These are phyloP conservation scores for Microcyclospora tardicrescens DNA, from an alignment of 2,329 filamentous ascomycete genomes.

Conservation along the genomic window DNA sequence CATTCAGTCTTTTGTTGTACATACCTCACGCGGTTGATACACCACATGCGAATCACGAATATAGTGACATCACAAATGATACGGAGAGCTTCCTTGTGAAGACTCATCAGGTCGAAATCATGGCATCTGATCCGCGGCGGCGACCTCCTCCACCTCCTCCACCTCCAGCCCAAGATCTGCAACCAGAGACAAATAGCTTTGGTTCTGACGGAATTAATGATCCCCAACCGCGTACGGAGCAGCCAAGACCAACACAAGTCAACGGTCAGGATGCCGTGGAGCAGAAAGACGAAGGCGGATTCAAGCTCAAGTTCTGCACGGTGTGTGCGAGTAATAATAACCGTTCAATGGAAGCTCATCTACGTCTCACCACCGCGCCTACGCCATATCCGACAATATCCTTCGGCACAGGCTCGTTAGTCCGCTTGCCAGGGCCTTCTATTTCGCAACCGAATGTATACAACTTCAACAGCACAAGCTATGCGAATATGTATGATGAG, in stretches of 20 bases:
- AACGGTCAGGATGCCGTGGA: constrained; percentile 6
- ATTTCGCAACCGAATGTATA: constrained; percentile 95
- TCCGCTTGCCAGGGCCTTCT: constrained; percentile 80
- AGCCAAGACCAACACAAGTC: constrained; percentile 2
- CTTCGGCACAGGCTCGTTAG: constrained; percentile 89
- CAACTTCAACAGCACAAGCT: constrained; percentile 93
- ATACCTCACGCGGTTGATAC: too few species aligned
- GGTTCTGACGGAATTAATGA: too few species aligned
- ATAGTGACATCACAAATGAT: too few species aligned
- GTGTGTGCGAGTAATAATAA: constrained; percentile 99
- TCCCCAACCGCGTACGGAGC: neutral
- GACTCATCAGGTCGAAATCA: too few species aligned
- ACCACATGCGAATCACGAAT: too few species aligned
- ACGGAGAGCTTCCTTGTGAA: too few species aligned
- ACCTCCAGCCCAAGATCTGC: too few species aligned
- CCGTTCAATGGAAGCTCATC: constrained; percentile 98
- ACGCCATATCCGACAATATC: constrained; percentile 83
- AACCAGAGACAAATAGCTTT: too few species aligned
- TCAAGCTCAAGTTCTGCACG: constrained; percentile 91
- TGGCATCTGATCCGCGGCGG: too few species aligned
- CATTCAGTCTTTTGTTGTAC: too few species aligned
- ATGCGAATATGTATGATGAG: constrained; percentile 88
- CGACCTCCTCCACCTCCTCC: too few species aligned
- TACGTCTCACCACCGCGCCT: constrained; percentile 65
- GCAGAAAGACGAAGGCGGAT: constrained; percentile 42